These are phyloP conservation scores for Gastrolobium bilobum DNA, from an alignment of 306 rosid genomes.

Conservation along the genomic window DNA sequence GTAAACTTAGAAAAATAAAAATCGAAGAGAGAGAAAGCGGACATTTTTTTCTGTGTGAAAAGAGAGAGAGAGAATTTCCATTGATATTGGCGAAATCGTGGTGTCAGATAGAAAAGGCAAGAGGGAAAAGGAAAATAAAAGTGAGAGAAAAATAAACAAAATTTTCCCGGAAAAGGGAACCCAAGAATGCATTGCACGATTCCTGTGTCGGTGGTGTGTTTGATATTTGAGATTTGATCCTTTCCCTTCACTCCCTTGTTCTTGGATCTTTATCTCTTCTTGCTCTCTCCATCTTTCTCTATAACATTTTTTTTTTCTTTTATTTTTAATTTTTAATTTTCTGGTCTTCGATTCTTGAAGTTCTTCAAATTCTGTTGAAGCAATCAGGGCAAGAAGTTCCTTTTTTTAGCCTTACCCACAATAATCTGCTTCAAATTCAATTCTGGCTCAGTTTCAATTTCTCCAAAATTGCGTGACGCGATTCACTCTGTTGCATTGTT, in stretches of 20 bases:
- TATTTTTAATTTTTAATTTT: neutral
- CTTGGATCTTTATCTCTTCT: constrained; percentile 43
- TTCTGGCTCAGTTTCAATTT: constrained; percentile 49
- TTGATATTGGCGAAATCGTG: constrained; percentile 42
- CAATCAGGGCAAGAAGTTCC: constrained; percentile 15
- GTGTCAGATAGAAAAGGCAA: constrained; percentile 21
- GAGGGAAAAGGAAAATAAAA: neutral
- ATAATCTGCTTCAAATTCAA: constrained; percentile 22
- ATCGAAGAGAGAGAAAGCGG: constrained; percentile 42
- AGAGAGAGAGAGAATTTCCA: constrained; percentile 2
- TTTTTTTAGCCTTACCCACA: constrained; percentile 36
- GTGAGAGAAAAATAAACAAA: neutral
- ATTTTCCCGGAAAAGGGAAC: constrained; percentile 43
- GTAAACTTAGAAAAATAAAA: constrained; percentile 20
- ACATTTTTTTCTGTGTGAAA: constrained; percentile 5
- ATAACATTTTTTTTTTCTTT: constrained; percentile 4
- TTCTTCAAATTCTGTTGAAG: constrained; percentile 28
- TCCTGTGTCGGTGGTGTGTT: constrained; percentile 17
- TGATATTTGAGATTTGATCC: constrained; percentile 50
- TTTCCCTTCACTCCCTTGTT: constrained; percentile 6
- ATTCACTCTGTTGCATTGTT: constrained; percentile 30
- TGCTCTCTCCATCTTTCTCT: constrained; percentile 26
- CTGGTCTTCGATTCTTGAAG: constrained; percentile 25
- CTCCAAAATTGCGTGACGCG: neutral
- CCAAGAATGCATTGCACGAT: constrained; percentile 17